A percentile compares a stretch with the other conserved stretches of the same genome.
These are phyloP conservation scores for Cantharellus cinnabarinus DNA, from an alignment of 768 basidiomycete genomes.

Conservation along the genomic window DNA sequence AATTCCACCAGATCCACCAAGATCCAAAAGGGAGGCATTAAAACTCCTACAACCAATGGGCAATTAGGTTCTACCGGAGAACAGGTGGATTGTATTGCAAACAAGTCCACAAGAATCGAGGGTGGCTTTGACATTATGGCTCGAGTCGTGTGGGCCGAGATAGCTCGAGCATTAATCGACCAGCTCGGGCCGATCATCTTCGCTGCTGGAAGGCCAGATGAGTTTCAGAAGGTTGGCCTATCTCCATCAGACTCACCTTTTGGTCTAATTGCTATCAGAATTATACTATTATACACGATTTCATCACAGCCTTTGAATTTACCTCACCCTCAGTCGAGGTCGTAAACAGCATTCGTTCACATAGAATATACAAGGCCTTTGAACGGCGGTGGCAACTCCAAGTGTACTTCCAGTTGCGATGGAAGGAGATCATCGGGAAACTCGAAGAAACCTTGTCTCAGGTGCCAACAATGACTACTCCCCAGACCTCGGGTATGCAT, in stretches of 20 bases:
- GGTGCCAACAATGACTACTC: background rate
- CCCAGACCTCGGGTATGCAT: background rate
- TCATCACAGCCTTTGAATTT: constrained; percentile 62
- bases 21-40: constrained; percentile 7
- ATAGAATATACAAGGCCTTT: constrained; percentile 51
- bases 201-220: constrained; percentile 76
- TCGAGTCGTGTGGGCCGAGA: constrained; percentile 75
- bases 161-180: constrained; percentile 59
- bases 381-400: constrained; percentile 85
- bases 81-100: background rate
- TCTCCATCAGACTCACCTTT: background rate
- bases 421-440: constrained; percentile 75
- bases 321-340: constrained; percentile 57
- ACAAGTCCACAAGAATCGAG: constrained; percentile 9
- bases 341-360: constrained; percentile 48
- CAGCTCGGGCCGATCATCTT: constrained; percentile 72
- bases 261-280: constrained; percentile 29
- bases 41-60: background rate
- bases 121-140: constrained; percentile 63
- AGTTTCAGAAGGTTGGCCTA: constrained; percentile 58
- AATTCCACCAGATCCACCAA: constrained; percentile 26
- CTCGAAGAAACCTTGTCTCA: constrained; percentile 45
- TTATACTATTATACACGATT: constrained; percentile 64
- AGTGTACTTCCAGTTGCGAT: constrained; percentile 89
- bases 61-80: background rate